phyloP scores from a whole-genome alignment of 2,329 filamentous ascomycete species.

The Epichloe elymi region DNA sequence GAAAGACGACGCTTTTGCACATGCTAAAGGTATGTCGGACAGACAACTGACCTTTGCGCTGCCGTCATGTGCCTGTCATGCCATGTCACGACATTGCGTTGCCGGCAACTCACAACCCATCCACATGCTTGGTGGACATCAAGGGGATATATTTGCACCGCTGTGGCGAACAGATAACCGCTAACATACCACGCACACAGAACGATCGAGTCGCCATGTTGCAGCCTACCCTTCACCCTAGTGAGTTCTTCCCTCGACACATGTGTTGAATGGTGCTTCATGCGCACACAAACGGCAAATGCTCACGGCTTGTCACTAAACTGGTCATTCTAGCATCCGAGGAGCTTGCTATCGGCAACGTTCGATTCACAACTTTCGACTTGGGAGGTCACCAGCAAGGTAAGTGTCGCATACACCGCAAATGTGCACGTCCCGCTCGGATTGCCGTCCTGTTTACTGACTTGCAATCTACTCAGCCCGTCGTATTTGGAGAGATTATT shows the following conservation, averaged over 20 bases:
- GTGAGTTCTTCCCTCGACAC: constrained; percentile 37
- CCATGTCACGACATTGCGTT: neutral
- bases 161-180: constrained; percentile 3
- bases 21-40: constrained; percentile 69
- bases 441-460: neutral
- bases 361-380: constrained; percentile 91
- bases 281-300: neutral
- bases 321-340: constrained; percentile 52
- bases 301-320: constrained; percentile 1
- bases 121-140: neutral
- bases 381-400: constrained; percentile 88
- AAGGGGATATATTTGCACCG: neutral
- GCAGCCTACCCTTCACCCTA: constrained; percentile 82
- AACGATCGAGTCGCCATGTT: constrained; percentile 89
- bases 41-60: neutral
- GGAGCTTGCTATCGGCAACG: constrained; percentile 84
- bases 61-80: neutral
- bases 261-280: neutral
- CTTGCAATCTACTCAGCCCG: constrained; percentile 46
- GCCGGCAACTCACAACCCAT: neutral
- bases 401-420: constrained; percentile 19
- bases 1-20: constrained; percentile 86
- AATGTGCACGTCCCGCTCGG: neutral
- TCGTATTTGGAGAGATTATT: constrained; percentile 93
- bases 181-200: constrained; percentile 28